Percentiles rank a stretch among this genome's conserved stretches.
phyloP scores from a whole-genome alignment of 2,329 filamentous ascomycete species.

The Hypomyces rosellus region DNA sequence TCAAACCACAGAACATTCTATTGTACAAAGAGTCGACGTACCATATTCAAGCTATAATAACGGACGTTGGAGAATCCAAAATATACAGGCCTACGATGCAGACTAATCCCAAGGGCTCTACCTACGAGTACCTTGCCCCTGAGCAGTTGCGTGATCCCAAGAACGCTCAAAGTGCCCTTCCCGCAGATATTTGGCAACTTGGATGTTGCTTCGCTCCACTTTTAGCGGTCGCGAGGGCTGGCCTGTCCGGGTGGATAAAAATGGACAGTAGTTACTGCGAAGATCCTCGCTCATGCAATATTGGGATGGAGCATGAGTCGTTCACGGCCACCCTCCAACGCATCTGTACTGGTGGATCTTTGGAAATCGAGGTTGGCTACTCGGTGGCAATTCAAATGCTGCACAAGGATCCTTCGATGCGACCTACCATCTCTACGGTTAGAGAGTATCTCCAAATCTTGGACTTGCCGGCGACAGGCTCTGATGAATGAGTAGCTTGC shows the following conservation, averaged over 20 bases:
- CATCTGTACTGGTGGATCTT: background rate
- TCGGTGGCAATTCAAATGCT: background rate
- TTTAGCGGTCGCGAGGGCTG: background rate
- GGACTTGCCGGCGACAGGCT: too few species aligned
- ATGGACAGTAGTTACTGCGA: background rate
- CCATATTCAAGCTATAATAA: background rate
- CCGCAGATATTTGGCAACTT: conserved; percentile 3
- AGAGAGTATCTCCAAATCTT: background rate
- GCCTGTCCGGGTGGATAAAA: background rate
- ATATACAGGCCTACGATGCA: background rate
- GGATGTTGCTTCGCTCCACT: conserved; percentile 3
- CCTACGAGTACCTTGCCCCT: background rate
- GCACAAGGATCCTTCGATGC: background rate
- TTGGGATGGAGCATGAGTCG: background rate
- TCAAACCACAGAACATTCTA: conserved; percentile 4
- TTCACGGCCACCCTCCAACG: background rate
- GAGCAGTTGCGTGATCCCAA: background rate
- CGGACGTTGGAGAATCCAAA: conserved; percentile 2
- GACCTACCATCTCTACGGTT: background rate
- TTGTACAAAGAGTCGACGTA: background rate
- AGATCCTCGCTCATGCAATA: background rate
- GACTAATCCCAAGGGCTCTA: background rate
- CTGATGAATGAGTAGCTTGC: too few species aligned
- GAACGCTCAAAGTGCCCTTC: background rate
- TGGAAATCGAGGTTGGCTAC: background rate